Conservation (phyloP, 179 eudicot genomes). For the Patellifolia procumbens region DNA sequence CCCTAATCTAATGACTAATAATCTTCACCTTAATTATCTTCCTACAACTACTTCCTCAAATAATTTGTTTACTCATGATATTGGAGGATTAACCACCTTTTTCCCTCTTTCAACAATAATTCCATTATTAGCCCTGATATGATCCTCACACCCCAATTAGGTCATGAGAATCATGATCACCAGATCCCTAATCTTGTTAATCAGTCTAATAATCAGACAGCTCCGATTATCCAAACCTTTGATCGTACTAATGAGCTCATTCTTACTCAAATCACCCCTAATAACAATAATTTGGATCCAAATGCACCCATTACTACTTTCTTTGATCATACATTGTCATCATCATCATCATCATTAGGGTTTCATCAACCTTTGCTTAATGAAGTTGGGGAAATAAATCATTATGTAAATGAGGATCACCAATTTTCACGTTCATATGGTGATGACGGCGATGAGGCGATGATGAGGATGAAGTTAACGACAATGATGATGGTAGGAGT, state of each 20-base stretch:
- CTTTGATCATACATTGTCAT: slow-evolving; percentile 20
- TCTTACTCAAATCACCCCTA: slow-evolving; percentile 1
- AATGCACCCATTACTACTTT: slow-evolving; percentile 5
- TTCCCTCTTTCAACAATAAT: slow-evolving; percentile 13
- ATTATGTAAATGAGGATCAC: slow-evolving; percentile 3
- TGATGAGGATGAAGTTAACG: slow-evolving; percentile 25
- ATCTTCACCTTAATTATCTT: slow-evolving; percentile 30
- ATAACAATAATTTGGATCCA: slow-evolving; percentile 2
- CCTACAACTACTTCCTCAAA: slow-evolving; percentile 4
- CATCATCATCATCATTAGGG: slow-evolving; percentile 21
- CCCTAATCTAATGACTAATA: slow-evolving; percentile 17
- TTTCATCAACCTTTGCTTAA: slow-evolving; percentile 19
- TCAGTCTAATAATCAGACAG: slow-evolving; percentile 1
- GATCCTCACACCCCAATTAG: slow-evolving; percentile 11
- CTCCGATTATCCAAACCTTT: slow-evolving; percentile 23
- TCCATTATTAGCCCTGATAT: slow-evolving; percentile 26
- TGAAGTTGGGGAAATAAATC: slow-evolving; percentile 14
- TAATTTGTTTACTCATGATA: background rate
- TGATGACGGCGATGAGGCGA: slow-evolving; percentile 7
- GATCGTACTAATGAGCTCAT: slow-evolving; percentile 11
- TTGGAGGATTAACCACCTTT: slow-evolving; percentile 16
- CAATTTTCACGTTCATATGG: slow-evolving; percentile 22
- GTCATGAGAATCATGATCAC: slow-evolving; percentile 6
- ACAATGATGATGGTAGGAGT: background rate
- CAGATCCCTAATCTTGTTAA: slow-evolving; percentile 13